Evolutionary conservation across 768 basidiomycete species (phyloP).

Genomic region (Lyophyllum semitale): DNA sequence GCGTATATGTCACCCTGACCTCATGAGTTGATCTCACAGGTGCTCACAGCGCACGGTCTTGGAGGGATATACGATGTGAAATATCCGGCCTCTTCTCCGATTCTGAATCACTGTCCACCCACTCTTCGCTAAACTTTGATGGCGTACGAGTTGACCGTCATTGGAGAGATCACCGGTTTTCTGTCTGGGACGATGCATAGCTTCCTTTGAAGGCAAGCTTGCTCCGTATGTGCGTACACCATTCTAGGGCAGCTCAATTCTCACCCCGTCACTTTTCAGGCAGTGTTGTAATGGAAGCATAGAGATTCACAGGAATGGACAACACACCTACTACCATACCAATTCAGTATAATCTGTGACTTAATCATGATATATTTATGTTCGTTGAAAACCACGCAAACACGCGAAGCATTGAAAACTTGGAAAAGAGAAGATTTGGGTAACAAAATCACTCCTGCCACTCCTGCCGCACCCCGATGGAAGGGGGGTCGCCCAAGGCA

Average conservation of each 20-base stretch:
- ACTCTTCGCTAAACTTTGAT: slow-evolving; percentile 38
- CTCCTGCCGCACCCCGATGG: too few relatives aligned
- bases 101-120: slow-evolving; percentile 7
- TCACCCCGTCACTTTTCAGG: background rate
- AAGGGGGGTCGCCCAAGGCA: too few relatives aligned
- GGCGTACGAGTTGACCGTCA: slow-evolving; percentile 67
- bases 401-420: too few relatives aligned
- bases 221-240: background rate
- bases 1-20: slow-evolving; percentile 27
- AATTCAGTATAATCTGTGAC: background rate
- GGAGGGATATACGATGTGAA: slow-evolving; percentile 63
- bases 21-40: background rate
- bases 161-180: slow-evolving; percentile 69
- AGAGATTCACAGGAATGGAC: background rate
- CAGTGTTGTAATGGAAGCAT: background rate
- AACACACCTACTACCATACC: background rate
- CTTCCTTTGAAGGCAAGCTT: background rate
- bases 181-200: slow-evolving; percentile 56
- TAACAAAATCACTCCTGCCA: too few relatives aligned
- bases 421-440: too few relatives aligned
- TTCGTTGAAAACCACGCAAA: too few relatives aligned
- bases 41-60: slow-evolving; percentile 54
- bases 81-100: slow-evolving; percentile 62
- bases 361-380: background rate
- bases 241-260: background rate